Base-by-base conservation (phyloP, 2,329 filamentous ascomycete genomes). In the Talaromyces rugulosus region DNA sequence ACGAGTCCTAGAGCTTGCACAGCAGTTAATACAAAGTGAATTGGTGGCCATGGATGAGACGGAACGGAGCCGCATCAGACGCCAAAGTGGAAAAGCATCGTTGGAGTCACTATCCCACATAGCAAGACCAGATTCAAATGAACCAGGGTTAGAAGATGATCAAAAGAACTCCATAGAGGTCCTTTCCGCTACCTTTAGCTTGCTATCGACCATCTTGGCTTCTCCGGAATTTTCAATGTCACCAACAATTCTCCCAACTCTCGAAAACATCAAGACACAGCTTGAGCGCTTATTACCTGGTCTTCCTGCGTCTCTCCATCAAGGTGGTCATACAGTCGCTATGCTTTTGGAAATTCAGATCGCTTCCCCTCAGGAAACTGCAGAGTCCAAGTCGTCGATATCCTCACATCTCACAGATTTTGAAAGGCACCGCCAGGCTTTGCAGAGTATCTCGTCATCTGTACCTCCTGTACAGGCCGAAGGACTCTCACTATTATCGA, bases 261-360 rank as follows among this genome's bases (percentile, higher is more conserved):
- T 79, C 4, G 65, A 69, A 42, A 68, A 64, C 18, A 69, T 77
- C 53, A 78, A 77, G 62, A 60, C 64, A n/a, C 68, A 69, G 28
- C 58, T 79, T 54, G 76, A 77, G 59, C 62, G 68, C n/a, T 66
- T 78, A 11, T 67, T 75, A 12, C 71, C 74, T 12, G 60, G 67
- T 40, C 69, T 78, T 8, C 72, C 75, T 12, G 30, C 66, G 4
- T 64, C 66, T 8, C 68, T 78, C 7, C 69, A 72, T 11, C 77
- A 75, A 59, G 67, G 76, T 57, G 76, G 72, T 56, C 77, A 72
- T 5, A 79, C 77, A 0, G 69, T 75, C 5, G 76, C 76, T 1
- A 77, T 79, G 74, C 71, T 79, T 7, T 62, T 79, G 7, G 77
- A 79, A 56, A 77, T 80, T 34, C 74, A 77, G 6, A 66, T 78